These are phyloP conservation scores for Tremella yokohamensis DNA, from an alignment of 768 basidiomycete genomes.

Conservation along the genomic window DNA sequence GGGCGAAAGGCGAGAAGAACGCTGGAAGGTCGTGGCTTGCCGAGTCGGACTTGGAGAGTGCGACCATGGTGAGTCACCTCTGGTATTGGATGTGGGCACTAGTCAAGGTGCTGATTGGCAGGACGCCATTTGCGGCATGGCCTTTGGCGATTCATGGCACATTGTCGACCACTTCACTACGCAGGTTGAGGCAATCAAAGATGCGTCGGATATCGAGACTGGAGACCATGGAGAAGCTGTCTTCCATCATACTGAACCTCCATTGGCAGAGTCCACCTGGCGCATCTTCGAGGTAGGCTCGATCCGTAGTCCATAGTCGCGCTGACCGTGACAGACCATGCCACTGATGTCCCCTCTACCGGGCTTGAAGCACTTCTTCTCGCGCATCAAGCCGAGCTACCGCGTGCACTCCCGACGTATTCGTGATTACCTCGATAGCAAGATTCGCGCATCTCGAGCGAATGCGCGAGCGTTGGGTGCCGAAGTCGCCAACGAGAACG, in stretches of 20 bases:
- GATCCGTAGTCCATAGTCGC: neutral
- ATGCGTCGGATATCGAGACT: neutral
- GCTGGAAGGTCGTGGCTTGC: slow-evolving; percentile 17
- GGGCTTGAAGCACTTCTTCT: too few relatives aligned
- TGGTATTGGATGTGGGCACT: neutral
- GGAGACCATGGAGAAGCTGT: slow-evolving; percentile 19
- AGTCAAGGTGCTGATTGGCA: slow-evolving; percentile 1
- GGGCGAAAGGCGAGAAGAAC: slow-evolving; percentile 15
- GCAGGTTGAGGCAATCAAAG: slow-evolving; percentile 13
- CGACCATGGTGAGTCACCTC: slow-evolving; percentile 28
- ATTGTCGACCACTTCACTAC: slow-evolving; percentile 11
- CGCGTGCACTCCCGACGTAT: slow-evolving; percentile 13
- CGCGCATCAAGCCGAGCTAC: slow-evolving; percentile 14
- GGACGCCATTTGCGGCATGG: slow-evolving; percentile 44
- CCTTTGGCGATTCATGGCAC: slow-evolving; percentile 34
- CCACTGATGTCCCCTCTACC: too few relatives aligned
- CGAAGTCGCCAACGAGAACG: slow-evolving; percentile 30
- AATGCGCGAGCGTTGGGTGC: slow-evolving; percentile 20
- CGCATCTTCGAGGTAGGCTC: slow-evolving; percentile 23
- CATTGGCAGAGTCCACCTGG: slow-evolving; percentile 18
- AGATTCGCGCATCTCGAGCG: slow-evolving; percentile 19
- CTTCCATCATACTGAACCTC: slow-evolving; percentile 20
- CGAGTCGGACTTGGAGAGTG: slow-evolving; percentile 32
- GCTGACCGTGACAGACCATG: too few relatives aligned
- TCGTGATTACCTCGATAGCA: slow-evolving; percentile 21